Conservation (phyloP, 495 filamentous ascomycete species). For the Aspergillus nidulans region DNA sequence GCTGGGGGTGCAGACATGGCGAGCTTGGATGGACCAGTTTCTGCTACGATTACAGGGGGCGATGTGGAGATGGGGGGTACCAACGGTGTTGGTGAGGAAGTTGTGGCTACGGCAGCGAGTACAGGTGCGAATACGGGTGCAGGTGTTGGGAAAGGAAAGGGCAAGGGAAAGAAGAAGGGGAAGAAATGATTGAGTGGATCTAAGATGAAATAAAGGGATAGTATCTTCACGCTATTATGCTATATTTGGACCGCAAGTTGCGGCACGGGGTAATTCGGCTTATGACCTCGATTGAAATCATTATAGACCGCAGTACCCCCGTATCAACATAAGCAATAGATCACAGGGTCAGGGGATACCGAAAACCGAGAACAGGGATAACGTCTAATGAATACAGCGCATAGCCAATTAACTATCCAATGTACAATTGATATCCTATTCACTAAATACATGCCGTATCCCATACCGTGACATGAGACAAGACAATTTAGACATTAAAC, state of each 20-base stretch:
- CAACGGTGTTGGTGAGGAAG: slow-evolving; percentile 15
- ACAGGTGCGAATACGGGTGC: slow-evolving; percentile 14
- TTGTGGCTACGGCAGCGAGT: slow-evolving; percentile 7
- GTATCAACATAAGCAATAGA: too few relatives aligned
- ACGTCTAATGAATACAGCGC: too few relatives aligned
- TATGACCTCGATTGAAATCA: too few relatives aligned
- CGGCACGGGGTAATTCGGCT: too few relatives aligned
- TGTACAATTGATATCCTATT: slow-evolving; percentile 20
- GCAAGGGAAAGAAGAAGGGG: slow-evolving; percentile 27
- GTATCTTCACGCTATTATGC: neutral
- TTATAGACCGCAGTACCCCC: too few relatives aligned
- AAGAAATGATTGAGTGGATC: slow-evolving; percentile 22
- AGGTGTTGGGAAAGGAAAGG: slow-evolving; percentile 13
- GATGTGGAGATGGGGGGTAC: slow-evolving; percentile 38
- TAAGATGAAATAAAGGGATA: neutral
- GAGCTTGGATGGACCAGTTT: slow-evolving; percentile 40
- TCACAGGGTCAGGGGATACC: too few relatives aligned
- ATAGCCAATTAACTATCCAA: slow-evolving; percentile 7
- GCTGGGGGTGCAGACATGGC: slow-evolving; percentile 57
- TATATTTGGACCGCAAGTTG: too few relatives aligned
- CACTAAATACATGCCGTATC: slow-evolving; percentile 10
- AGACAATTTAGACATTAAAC: slow-evolving; percentile 4
- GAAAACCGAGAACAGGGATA: too few relatives aligned
- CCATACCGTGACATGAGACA: neutral
- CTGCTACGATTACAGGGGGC: slow-evolving; percentile 18